A percentile compares a stretch with the other conserved stretches of the same genome.
Evolutionary conservation across 371 early-diverging fungal genomes (phyloP).

Genomic region (Mucor saturninus): DNA sequence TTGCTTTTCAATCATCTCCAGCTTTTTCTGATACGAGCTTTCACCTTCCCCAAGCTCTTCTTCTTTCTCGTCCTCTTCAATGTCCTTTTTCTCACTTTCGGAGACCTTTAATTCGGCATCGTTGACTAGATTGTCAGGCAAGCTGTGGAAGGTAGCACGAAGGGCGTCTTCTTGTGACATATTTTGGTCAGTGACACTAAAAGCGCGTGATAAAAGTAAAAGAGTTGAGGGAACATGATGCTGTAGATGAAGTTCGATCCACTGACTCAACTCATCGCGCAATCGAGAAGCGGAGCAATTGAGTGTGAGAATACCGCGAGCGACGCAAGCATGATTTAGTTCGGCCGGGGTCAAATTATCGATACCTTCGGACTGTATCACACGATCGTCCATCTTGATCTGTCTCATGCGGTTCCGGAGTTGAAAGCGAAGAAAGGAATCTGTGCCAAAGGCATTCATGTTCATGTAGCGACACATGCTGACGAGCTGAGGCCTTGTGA

Average conservation of each 20-base stretch:
- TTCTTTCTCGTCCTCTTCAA: too few relatives aligned
- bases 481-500: conserved; percentile 91
- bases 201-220: conserved; percentile 87
- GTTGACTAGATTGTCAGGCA: conserved; percentile 87
- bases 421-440: conserved; percentile 86
- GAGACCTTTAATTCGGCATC: conserved; percentile 86
- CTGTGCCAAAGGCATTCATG: conserved; percentile 93
- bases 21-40: conserved; percentile 87
- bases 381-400: conserved; percentile 86
- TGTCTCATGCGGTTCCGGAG: conserved; percentile 81
- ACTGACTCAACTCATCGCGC: conserved; percentile 83
- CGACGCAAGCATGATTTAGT: conserved; percentile 82
- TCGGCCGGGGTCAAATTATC: conserved; percentile 81
- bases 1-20: conserved; percentile 91
- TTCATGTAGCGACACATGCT: conserved; percentile 92
- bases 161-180: conserved; percentile 75
- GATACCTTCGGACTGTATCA: conserved; percentile 73
- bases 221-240: conserved; percentile 88
- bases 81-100: conserved; percentile 57
- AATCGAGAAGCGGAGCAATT: conserved; percentile 87
- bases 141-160: conserved; percentile 84
- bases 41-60: conserved; percentile 55
- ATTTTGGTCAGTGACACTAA: conserved; percentile 70
- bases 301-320: conserved; percentile 88
- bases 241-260: conserved; percentile 89